Evolutionary conservation across 140 eudicot genomes (phyloP), one percentile per base, ranked within the genome.

Genomic region (Senecio squalidus): DNA sequence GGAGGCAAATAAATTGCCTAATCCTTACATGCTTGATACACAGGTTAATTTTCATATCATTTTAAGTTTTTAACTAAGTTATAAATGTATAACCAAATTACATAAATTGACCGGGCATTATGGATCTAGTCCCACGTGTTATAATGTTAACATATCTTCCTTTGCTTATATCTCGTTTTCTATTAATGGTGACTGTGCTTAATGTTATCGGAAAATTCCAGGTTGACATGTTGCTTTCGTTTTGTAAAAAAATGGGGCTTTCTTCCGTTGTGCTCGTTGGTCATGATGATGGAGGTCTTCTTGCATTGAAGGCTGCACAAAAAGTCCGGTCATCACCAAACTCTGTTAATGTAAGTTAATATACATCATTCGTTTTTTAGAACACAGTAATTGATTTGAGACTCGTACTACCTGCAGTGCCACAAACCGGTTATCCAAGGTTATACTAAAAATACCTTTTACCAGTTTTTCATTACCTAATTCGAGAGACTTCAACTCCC

Each of bases 211-310:
- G 9, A 27, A 4, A 51, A 24, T 70, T 58, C 29, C 88, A 91
- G 98, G 98, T 91, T 43, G 96, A 91, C 73, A 81, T 91, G 81
- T 92, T 91, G 61, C 73, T 91, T 31, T 72, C 84, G 6, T 91
- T 91, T 68, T 91, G 98, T 73, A 59, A 62, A 72, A 84, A 83
- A 58, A 83, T 86, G 89, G 83, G 89, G 41, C 82, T 91, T 70
- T 78, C 96, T 65, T 87, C 96, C 52, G 92, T 91, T 50, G 89
- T 84, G 63, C 95, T 91, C 53, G 83, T 87, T 70, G 98, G 95
- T 53, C 98, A 91, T 60, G 98, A 91, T 75, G 98, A 91, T 66
- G 98, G 98, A 39, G 98, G 96, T 30, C 66, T 91, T 67, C 98
- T 91, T 70, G 98, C 89, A 13, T 67, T 91, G 75, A 91, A 78